Evolutionary conservation across 2,329 filamentous ascomycete genomes (phyloP), one percentile per base, ranked within the genome.

Genomic region (Monilinia laxa): DNA sequence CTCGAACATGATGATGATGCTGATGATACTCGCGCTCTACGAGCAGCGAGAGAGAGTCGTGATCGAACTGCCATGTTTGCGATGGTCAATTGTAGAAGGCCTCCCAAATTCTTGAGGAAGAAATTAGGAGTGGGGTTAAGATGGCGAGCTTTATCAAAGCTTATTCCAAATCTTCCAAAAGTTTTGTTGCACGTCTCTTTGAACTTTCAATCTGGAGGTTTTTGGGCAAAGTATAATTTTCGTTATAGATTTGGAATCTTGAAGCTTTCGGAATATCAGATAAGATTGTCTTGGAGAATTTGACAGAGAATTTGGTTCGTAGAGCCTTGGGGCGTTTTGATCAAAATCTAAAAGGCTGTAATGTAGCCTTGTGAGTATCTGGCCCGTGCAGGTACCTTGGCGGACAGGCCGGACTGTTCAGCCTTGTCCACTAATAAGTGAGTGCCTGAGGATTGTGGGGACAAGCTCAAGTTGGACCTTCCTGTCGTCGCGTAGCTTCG

Each of bases 1-100:
- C 67, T 70, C 51, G 67, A 54, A 42, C 12, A 59, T 31, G 67
- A n/a, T 11, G 31, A 59, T 28, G 67, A 31, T 14, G 31, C 45
- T 45, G 71, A 38, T 25, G 64, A 60, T 49, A 73, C 58, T 68
- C 71, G 69, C 68, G 74, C 68, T 69, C 71, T 72, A 31, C 75
- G 71, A 23, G 75, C 49, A 12, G 71, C 70, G 59, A 75, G 68
- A 56, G 70, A 52, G 52, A 73, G 62, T 64, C 66, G 70, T 49
- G 74, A 73, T 42, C 74, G 69, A 64, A 67, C 70, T 47, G 73
- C 70, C 75, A 76, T 76, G 14, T 53, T 62, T 65, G 63, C 18
- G 14, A 45, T 28, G 28, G n/a, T 49, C 64, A 66, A 63, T 72
- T 42, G 35, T 57, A 35, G 55, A 47, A 23, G 59, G 23, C 52